Base-by-base conservation (phyloP, 768 basidiomycete genomes). In the Rhodotorula babjevae region DNA sequence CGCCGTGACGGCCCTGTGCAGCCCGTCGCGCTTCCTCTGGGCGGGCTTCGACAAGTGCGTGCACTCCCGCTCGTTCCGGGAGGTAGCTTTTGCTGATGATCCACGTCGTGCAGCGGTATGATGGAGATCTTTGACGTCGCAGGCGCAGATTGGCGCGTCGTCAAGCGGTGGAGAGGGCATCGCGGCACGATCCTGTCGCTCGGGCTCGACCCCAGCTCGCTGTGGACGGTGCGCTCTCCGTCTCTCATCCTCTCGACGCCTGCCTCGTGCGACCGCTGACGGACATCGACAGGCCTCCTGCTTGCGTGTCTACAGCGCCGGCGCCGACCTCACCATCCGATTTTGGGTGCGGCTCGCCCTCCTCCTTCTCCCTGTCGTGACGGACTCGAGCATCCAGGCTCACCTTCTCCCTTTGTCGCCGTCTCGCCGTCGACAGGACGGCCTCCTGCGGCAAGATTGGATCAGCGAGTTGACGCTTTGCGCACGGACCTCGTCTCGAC, bases 101-200 rank as follows among this genome's bases (percentile, higher is more conserved):
- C n/a, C 56, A 19, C 16, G 46, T 36, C 46, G 3, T 47, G 6
- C 75, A 90, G 87, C 72, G 95, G 95, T 0, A 84, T 84, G 80
- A 90, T 97, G 61, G 84, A 87, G 18, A 90, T 87, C 4, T 93
- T 90, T 80, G 92, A 94, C 78, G 75, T 82, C 12, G 33, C 92
- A 25, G 7, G 9, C 3, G 44, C 5, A 4, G 12, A 21, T 21
- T 97, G 94, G 93, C 80, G 87, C 25, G 86, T 90, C 72, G 91
- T 90, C 72, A 96, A 95, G 80, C 84, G 84, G 46, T 97, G 93
- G 93, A 84, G 84, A 68, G 93, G 91, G 15, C 92, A 95, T 79
- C 84, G 56, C 81, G 83, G 46, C 77, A 79, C 63, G 78, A 88
- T 68, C 88, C 90, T 0, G 87, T 92, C 55, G 78, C 86, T 78